Evolutionary conservation across 2,329 filamentous ascomycete genomes (phyloP).

Genomic region (Amauroascus niger): DNA sequence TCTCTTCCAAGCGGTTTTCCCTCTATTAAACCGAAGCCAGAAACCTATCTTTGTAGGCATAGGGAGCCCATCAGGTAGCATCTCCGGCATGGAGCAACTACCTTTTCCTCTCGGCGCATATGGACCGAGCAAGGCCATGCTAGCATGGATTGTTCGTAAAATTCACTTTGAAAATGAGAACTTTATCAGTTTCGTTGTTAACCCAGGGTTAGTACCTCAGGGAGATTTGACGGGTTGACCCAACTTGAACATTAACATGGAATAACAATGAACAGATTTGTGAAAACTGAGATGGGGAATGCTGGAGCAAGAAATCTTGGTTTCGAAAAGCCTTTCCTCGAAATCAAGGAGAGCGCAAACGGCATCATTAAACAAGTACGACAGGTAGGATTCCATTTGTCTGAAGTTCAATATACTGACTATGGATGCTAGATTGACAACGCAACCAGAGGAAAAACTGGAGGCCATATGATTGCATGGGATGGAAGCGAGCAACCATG

Average conservation of each 20-base stretch:
- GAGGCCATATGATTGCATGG: no score
- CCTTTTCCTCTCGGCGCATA: neutral
- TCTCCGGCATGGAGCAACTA: neutral
- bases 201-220: neutral
- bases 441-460: no score
- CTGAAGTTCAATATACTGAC: no score
- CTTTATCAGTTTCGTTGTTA: neutral
- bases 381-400: no score
- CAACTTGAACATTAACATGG: neutral
- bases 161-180: neutral
- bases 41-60: neutral
- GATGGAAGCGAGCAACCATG: no score
- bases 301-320: no score
- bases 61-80: neutral
- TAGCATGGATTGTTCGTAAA: neutral
- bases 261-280: neutral
- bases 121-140: neutral
- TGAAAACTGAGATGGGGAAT: no score
- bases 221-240: no score
- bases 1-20: constrained; percentile 39
- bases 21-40: constrained; percentile 29
- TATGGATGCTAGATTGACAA: no score
- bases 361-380: no score
- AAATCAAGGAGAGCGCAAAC: no score
- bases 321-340: no score